A percentile compares a stretch with the other conserved stretches of the same genome.
Conservation (phyloP, 257 asterid genomes). For the Petunia secreta region DNA sequence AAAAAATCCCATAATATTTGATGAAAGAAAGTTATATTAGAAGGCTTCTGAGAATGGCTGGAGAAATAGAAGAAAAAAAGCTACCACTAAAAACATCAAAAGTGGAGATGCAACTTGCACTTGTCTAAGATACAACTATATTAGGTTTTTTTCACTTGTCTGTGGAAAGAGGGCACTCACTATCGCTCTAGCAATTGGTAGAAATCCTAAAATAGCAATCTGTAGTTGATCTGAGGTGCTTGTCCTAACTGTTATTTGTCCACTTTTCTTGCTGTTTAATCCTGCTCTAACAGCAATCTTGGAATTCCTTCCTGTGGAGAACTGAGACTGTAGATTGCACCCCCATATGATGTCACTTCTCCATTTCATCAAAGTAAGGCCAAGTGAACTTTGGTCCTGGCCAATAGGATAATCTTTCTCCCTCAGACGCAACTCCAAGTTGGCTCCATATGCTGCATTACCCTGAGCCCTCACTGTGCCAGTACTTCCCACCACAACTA, state of each 20-base stretch:
- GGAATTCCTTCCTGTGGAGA: conserved; percentile 42
- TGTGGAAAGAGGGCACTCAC: conserved; percentile 35
- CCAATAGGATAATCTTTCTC: conserved; percentile 33
- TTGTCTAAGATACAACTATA: conserved; percentile 20
- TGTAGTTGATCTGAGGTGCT: conserved; percentile 61
- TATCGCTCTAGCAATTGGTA: conserved; percentile 51
- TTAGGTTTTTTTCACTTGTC: conserved; percentile 26
- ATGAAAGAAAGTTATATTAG: not conserved
- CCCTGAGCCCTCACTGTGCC: conserved; percentile 39
- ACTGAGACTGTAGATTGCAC: conserved; percentile 46
- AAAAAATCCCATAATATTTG: not conserved
- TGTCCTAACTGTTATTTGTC: conserved; percentile 49
- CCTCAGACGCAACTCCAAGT: conserved; percentile 37
- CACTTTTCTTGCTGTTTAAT: conserved; percentile 48
- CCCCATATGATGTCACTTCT: conserved; percentile 46
- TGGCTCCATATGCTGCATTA: conserved; percentile 46
- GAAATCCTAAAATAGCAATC: conserved; percentile 50
- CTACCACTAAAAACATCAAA: not conserved
- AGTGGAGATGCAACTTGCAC: conserved; percentile 7
- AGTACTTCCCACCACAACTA: conserved; percentile 38
- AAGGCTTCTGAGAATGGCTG: not conserved
- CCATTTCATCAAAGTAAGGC: conserved; percentile 46
- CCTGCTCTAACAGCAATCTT: conserved; percentile 40
- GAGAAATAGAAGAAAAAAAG: not conserved
- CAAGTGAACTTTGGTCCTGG: conserved; percentile 37